These are phyloP conservation scores for Exophiala mesophila DNA, from an alignment of 2,329 filamentous ascomycete genomes.

Conservation along the genomic window DNA sequence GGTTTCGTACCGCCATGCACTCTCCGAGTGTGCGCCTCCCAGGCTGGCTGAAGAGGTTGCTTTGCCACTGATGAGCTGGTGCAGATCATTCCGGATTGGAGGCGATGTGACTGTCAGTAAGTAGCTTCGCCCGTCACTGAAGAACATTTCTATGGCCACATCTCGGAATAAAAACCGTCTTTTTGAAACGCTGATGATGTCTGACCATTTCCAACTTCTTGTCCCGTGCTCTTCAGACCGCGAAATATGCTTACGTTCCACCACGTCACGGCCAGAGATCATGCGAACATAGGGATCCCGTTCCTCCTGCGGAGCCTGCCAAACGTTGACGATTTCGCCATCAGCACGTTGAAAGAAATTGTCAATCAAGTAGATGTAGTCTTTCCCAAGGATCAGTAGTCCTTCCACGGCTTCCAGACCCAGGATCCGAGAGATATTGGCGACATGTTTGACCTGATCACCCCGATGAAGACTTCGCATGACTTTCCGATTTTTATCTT, in stretches of 20 bases:
- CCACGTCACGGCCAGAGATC: conserved; percentile 71
- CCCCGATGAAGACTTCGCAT: conserved; percentile 89
- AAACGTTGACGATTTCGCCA: conserved; percentile 94
- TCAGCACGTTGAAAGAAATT: conserved; percentile 93
- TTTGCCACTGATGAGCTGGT: conserved; percentile 67
- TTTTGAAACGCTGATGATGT: conserved; percentile 93
- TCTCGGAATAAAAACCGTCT: conserved; percentile 91
- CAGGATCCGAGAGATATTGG: conserved; percentile 90
- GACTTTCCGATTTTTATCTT: conserved; percentile 97
- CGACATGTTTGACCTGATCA: conserved; percentile 87
- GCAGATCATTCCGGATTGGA: conserved; percentile 70
- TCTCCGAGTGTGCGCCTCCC: conserved; percentile 73
- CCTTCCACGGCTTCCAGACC: conserved; percentile 92
- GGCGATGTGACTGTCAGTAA: conserved; percentile 78
- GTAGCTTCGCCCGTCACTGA: conserved; percentile 93
- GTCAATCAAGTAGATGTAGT: conserved; percentile 88
- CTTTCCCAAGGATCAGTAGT: conserved; percentile 86
- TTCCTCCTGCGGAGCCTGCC: conserved; percentile 87
- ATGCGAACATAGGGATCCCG: conserved; percentile 93
- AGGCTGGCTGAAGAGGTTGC: conserved; percentile 57
- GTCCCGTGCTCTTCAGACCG: conserved; percentile 67
- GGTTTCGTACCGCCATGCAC: conserved; percentile 86
- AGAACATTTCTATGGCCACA: conserved; percentile 95
- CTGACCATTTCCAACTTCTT: conserved; percentile 87
- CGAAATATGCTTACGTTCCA: conserved; percentile 48